Evolutionary conservation across 768 basidiomycete species (phyloP), one percentile per base, ranked within the genome.

Genomic region (Pisolithus sp.): DNA sequence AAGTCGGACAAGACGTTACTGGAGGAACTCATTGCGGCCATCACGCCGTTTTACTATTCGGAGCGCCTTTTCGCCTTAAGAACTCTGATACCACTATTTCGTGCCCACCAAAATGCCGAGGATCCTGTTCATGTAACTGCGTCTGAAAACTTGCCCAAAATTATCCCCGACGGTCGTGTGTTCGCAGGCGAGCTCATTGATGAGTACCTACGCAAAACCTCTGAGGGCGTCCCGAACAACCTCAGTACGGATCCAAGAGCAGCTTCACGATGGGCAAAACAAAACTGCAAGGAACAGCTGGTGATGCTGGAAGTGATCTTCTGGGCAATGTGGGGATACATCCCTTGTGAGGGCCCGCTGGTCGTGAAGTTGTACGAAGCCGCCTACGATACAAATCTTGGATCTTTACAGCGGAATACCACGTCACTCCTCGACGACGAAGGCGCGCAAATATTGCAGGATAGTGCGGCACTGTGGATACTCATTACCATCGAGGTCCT

Each of bases 271-370:
- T 86, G 83, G 80, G 85, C 79, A 37, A 88, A 86, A 69, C 85
- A 91, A 66, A 85, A 81, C 60, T 62, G 77, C 30, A 80, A 78
- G 60, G 85, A 93, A 61, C 94, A 95, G 64, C 71, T 92, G 39
- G 82, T 83, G 10, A 63, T 93, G 40, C 71, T 96, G 46, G 91
- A 96, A 57, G 80, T 94, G 31, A 73, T 96, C 42, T 97, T 96
- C 68, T 90, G 89, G 81, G 77, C 83, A 5, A 85, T 93, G 79
- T 94, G 86, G 83, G 82, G 79, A 12, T 84, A 81, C 52, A 78
- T 80, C 10, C 68, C 83, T 0, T 85, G 88, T 58, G 77, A 73
- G 36, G 88, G 85, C 2, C 70, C 77, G 4, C 61, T 86, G 51
- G 83, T 90, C 26, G 73, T 76, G 57, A 70, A 72, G 49, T 76